Conservation (phyloP, 805 yeast genomes). For the Yamadazyma scolyti region DNA sequence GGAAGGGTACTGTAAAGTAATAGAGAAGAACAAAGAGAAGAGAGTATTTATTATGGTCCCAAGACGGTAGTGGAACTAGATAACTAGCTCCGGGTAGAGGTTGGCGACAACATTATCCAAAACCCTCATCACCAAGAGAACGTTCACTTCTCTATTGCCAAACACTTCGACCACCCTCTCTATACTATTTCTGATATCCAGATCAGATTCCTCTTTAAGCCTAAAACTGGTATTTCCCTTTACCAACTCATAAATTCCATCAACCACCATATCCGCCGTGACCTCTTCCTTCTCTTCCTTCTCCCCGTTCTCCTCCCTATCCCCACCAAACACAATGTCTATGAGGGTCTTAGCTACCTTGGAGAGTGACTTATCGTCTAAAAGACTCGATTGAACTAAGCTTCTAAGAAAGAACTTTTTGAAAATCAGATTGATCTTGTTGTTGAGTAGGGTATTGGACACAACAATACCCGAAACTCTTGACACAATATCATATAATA, state of each 20-base stretch:
- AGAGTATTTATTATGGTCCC: no score
- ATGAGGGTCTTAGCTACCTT: background rate
- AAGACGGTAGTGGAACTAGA: no score
- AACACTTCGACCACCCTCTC: background rate
- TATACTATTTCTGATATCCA: background rate
- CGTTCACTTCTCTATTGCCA: background rate
- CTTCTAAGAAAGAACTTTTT: slow-evolving; percentile 9
- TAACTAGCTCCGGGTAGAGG: slow-evolving; percentile 19
- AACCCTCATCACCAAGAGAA: slow-evolving; percentile 10
- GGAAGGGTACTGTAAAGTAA: no score
- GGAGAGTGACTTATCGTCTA: slow-evolving; percentile 3
- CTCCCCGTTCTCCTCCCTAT: no score
- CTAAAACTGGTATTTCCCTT: no score
- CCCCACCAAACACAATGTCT: background rate
- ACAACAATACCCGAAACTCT: slow-evolving; percentile 3
- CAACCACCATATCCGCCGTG: background rate
- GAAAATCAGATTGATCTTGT: slow-evolving; percentile 8
- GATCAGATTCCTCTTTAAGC: no score
- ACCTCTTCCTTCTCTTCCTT: no score
- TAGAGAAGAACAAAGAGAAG: no score
- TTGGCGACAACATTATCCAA: slow-evolving; percentile 18
- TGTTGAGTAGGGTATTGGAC: slow-evolving; percentile 3
- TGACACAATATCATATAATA: slow-evolving; percentile 4
- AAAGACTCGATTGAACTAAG: slow-evolving; percentile 9
- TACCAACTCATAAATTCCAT: no score